Base-by-base conservation (phyloP, 1,284 basidiomycete genomes). In the Agroathelia rolfsii region DNA sequence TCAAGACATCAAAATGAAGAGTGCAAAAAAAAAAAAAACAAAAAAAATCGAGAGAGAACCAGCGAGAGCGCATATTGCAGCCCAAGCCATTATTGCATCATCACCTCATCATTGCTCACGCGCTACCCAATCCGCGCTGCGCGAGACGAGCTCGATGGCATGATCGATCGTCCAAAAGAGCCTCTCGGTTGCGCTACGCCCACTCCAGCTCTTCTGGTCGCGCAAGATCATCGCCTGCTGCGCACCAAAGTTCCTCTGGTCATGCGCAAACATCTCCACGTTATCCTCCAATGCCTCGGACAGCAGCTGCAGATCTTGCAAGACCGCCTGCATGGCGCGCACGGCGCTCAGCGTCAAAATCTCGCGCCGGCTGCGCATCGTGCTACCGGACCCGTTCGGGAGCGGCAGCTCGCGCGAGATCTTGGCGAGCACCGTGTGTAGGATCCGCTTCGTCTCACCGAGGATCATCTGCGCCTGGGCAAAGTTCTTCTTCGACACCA, bases 171-270 rank as follows among this genome's bases (percentile, higher is more conserved):
- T 85, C 76, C 86, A 93, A 59, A 93, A 93, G 39, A 87, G 56
- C 29, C 82, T 69, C 53, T 95, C 90, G 15, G 83, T 90, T 11
- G 84, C 76, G 43, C 84, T 88, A 34, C 87, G 68, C 14, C 76
- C 76, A 40, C 77, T 92, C 90, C 90, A 95, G 49, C 80, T 82
- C 57, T 88, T 88, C 56, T 96, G 92, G 48, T 90, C 82, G 20
- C 90, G 70, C 11, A 95, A 63, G 38, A 95, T 87, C 74, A 93
- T 89, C 13, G 89, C 88, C 81, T 93, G 49, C 53, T 95, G 90
- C 37, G 89, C 89, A 30, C 87, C 88, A 56, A 88, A 87, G 56
- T 93, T 93, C 36, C 88, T 69, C 49, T 88, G 82, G 56, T 93
- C 88, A 47, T 82, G 75, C 17, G 80, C 87, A 59, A 94, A 94